A percentile compares a stretch with the other conserved stretches of the same genome.
Conservation (phyloP, 1,139 yeast species). For the Suhomyces chickasaworum region DNA sequence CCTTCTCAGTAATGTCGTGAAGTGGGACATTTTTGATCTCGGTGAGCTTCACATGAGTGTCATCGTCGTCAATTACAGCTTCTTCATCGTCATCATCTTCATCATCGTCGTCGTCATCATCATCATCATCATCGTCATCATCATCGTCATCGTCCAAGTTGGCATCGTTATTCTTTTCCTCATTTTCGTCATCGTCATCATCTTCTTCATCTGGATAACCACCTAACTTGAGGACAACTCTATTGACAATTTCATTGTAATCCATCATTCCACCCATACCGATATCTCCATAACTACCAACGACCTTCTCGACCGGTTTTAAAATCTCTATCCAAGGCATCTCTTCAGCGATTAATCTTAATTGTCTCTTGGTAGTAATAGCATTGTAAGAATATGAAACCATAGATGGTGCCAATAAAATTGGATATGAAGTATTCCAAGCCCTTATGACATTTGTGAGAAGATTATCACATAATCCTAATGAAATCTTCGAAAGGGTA, state of each 20-base stretch:
- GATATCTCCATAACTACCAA: constrained; percentile 90
- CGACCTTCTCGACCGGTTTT: constrained; percentile 90
- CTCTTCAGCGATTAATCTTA: constrained; percentile 72
- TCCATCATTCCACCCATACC: constrained; percentile 96
- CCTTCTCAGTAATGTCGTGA: neutral
- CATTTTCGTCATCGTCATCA: constrained; percentile 68
- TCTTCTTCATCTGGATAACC: constrained; percentile 90
- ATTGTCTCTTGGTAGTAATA: constrained; percentile 81
- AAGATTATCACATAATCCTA: constrained; percentile 87
- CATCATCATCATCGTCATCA: constrained; percentile 42
- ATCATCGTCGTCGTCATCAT: constrained; percentile 44
- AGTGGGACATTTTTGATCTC: constrained; percentile 1
- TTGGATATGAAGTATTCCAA: constrained; percentile 89
- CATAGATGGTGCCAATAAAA: constrained; percentile 92
- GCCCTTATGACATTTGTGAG: constrained; percentile 87
- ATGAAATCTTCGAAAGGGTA: constrained; percentile 83
- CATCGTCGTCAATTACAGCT: constrained; percentile 15
- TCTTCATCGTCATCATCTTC: constrained; percentile 46
- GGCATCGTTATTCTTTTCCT: constrained; percentile 31
- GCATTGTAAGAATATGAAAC: constrained; percentile 88
- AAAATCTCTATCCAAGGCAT: constrained; percentile 91
- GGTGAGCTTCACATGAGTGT: neutral
- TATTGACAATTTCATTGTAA: constrained; percentile 87
- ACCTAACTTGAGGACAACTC: constrained; percentile 78
- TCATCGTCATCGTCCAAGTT: constrained; percentile 30